phyloP scores from a whole-genome alignment of 169 alveolate species.

The Eimeria praecox region DNA sequence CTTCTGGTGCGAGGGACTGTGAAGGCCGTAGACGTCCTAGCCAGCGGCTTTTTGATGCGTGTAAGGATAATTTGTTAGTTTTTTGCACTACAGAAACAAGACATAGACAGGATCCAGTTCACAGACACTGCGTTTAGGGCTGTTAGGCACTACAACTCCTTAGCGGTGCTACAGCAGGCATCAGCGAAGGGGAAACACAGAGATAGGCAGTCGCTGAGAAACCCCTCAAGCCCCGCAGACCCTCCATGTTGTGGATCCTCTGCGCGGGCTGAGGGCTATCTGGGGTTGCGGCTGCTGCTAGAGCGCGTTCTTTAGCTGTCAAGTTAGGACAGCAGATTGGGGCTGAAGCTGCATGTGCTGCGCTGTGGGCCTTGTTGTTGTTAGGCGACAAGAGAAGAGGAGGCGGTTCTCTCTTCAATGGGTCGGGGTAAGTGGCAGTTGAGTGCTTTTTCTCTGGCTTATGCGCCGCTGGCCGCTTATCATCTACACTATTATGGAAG shows the following conservation, averaged over 20 bases:
- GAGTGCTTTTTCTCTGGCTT: not conserved
- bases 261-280: not conserved
- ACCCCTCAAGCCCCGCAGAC: not conserved
- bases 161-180: not conserved
- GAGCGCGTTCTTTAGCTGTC: not conserved
- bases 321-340: not conserved
- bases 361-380: not conserved
- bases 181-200: not conserved
- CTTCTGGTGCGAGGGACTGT: constrained; percentile 25
- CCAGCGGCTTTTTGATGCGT: constrained; percentile 42
- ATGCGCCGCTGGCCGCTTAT: not conserved
- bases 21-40: constrained; percentile 25
- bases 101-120: not conserved
- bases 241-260: not conserved
- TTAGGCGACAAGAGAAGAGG: constrained; percentile 22
- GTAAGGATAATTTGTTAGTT: not conserved
- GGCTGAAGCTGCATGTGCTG: not conserved
- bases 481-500: not conserved
- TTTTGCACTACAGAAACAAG: not conserved
- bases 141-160: not conserved
- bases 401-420: constrained; percentile 29
- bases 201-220: too few relatives aligned
- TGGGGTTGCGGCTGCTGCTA: not conserved
- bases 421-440: constrained; percentile 42
- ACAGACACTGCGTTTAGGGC: not conserved